Base-by-base conservation (phyloP, 371 early-diverging fungal species). In the Circinella minor region DNA sequence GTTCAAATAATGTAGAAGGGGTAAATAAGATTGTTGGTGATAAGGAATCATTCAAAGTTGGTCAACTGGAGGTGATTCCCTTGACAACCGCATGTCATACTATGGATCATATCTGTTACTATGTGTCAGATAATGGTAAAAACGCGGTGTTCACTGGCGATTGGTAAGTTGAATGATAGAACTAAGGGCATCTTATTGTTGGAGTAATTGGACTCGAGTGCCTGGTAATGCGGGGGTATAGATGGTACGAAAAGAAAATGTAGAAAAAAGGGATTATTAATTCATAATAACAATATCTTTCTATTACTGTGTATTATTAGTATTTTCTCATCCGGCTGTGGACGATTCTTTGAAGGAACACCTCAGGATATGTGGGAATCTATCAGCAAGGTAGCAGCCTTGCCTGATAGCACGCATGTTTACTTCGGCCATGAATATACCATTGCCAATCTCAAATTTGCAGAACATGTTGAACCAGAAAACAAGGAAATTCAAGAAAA, bases 401-500 rank as follows among this genome's bases (percentile, higher is more conserved):
- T 98, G 38, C 97, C 96, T 0, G 78, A 84, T 4, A 92, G 92
- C 36, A 97, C 97, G 1, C 77, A 86, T 61, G 94, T 97, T 18
- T 98, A 92, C 70, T 94, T 93, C 74, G 98, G 97, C 1, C 97
- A 97, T 72, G 98, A 97, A 78, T 57, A 97, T 76, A 96, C 97
- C 0, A 64, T 70, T 10, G 68, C 82, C n/a, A 94, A 95, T 66
- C 81, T 92, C 36, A 74, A 72, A 39, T 85, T 85, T 76, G 81
- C 83, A 4, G 63, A 69, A 0, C 65, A 71, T n/a, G 69, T 85
- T 5, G 85, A 85, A 46, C 78, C 81, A 3, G 67, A 82, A 11
- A 85, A 85, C 36, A 48, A 71, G 14, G 77, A 74, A 4, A 74
- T 85, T n/a, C 60, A 74, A 55, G 67, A 78, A 20, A 93, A 93